Evolutionary conservation across 805 yeast genomes (phyloP).

Genomic region (Ogataea trehaloabstinens): DNA sequence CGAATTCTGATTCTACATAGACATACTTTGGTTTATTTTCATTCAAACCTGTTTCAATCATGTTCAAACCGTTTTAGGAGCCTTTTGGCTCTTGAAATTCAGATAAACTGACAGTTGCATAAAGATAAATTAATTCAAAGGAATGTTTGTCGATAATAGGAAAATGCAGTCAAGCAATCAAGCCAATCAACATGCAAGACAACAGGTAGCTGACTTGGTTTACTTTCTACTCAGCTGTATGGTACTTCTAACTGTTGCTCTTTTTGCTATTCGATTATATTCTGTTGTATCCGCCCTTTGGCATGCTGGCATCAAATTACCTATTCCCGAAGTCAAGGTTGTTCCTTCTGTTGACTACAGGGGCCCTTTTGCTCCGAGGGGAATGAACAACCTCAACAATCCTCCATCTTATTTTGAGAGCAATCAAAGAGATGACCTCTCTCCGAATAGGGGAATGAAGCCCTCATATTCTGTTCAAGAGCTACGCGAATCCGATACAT

Average conservation of each 20-base stretch:
- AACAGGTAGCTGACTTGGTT: slow-evolving; percentile 7
- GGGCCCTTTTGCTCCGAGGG: neutral
- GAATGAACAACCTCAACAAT: too few species aligned
- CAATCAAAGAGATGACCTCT: slow-evolving; percentile 8
- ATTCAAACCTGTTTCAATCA: too few species aligned
- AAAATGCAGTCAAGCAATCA: neutral
- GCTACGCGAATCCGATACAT: slow-evolving; percentile 8
- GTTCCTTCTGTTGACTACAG: neutral
- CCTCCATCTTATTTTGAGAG: slow-evolving; percentile 18
- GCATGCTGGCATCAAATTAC: neutral
- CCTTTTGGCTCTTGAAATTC: too few species aligned
- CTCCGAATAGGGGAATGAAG: slow-evolving; percentile 7
- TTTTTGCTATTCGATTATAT: slow-evolving; percentile 11
- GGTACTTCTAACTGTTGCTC: slow-evolving; percentile 5
- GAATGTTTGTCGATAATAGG: neutral
- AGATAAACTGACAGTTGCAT: too few species aligned
- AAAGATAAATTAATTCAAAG: too few species aligned
- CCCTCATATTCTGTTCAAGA: slow-evolving; percentile 17
- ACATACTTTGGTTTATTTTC: too few species aligned
- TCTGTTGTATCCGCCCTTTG: slow-evolving; percentile 1
- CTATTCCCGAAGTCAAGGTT: neutral
- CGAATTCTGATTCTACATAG: too few species aligned
- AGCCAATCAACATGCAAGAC: neutral
- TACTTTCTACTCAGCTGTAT: slow-evolving; percentile 9
- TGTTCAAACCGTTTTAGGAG: too few species aligned